Base-by-base conservation (phyloP, 192 early-diverging fungal species). In the Gryganskiella cystojenkinii region DNA sequence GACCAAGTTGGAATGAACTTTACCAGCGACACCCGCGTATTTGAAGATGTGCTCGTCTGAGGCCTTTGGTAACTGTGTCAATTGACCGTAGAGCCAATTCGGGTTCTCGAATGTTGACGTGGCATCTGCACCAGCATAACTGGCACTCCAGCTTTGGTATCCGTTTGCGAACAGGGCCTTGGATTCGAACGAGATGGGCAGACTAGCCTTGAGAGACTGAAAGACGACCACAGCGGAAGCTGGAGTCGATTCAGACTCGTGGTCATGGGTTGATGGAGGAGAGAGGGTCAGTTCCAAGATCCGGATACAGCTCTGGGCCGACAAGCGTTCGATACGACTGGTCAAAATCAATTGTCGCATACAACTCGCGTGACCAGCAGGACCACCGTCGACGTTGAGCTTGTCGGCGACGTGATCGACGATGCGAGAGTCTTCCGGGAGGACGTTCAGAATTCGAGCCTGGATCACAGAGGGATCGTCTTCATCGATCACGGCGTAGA, bases 141-240 rank as follows among this genome's bases (percentile, higher is more conserved):
- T 72, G 4, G 30, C 62, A 54, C 81, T 83, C 85, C 85, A 86
- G 35, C 81, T 83, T 63, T 86, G 81, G 27, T 82, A 86, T 10
- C 85, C 85, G 43, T 86, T 84, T 1, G 85, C 81, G 22, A 84
- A 52, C 68, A 84, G 56, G 15, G 61, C 20, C 61, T 80, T 68
- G 13, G 62, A 71, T 1, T 22, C 11, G 7, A 75, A 22, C 4
- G 51, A 27, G 45, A 66, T 6, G 0, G 27, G 24, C 1, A 61
- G 25, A 43, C 58, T 56, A 11, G 64, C 56, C 3, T 51, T 30
- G 30, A 75, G 35, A 19, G 71, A 67, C 25, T 67, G 27, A 4
- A 75, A 17, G 19, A 56, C 20, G 24, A 66, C 44, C 0, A 27
- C 19, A 33, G 28, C 27, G 4, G 59, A 52, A 30, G 49, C 31